Evolutionary conservation across 441 rosid species (phyloP), one percentile per base, ranked within the genome.

Genomic region (Brassica balearica): DNA sequence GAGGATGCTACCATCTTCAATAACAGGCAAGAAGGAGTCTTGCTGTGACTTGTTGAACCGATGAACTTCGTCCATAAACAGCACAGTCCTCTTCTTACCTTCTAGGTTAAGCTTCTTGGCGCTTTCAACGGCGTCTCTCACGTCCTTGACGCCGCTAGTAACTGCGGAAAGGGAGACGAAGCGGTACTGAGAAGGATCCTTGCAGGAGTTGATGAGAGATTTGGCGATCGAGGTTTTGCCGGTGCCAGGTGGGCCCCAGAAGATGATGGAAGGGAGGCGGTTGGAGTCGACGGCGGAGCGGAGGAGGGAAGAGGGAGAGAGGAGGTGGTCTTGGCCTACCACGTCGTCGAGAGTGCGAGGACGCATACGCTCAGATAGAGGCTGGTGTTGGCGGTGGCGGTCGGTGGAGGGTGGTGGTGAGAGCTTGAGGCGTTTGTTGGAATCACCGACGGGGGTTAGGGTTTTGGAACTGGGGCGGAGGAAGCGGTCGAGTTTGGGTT

Each of bases 231-330:
- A 90, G 79, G 98, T 91, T 86, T 93, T 93, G 19, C 97, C 97
- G 0, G 95, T 85, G 7, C 96, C 95, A 20, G 97, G 93, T 1
- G 96, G 97, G 1, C 96, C 97, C 96, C 98, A 91, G 22, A 93
- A 84, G 72, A 91, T 60, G 6, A 93, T 75, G 2, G 96, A 93
- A 63, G 96, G 95, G 64, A 93, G 85, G 60, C 89, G 88, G 53
- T 85, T 86, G 65, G 84, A 80, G 1, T 82, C 76, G 10, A 88
- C 80, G 58, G 96, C 88, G 11, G 93, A 87, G 60, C 86, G 88
- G 75, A 93, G 89, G 69, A 89, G 78, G 19, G 91, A 86, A 38
- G 79, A 67, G 56, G 76, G 84, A 7, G 87, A 81, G 60, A 93
- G 86, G 66, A 90, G 88, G 22, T 87, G 95, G 59, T 91, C 95